Percentiles rank a stretch among this genome's conserved stretches.
Evolutionary conservation across 2,329 filamentous ascomycete genomes (phyloP).

Genomic region (Eutypa lata): DNA sequence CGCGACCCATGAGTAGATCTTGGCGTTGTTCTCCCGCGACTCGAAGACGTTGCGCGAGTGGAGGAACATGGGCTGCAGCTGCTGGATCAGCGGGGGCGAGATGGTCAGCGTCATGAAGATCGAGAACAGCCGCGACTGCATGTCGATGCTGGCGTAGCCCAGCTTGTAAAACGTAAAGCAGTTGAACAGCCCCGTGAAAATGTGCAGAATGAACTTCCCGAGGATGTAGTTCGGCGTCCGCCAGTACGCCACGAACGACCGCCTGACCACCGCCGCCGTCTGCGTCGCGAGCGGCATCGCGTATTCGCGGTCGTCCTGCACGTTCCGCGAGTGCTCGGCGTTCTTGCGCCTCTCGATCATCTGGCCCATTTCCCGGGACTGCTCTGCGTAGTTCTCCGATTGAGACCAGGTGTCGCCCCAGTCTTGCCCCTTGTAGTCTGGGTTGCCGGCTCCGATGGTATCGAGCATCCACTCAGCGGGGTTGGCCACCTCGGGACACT

Average conservation of each 20-base stretch:
- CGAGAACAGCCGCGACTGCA: conserved; percentile 71
- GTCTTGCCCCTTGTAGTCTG: conserved; percentile 57
- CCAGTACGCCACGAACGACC: conserved; percentile 63
- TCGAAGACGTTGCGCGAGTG: conserved; percentile 65
- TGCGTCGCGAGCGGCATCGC: conserved; percentile 58
- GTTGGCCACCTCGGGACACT: conserved; percentile 47
- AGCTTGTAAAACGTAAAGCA: conserved; percentile 68
- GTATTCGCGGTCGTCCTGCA: conserved; percentile 56
- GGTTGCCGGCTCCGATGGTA: conserved; percentile 59
- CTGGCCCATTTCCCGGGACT: conserved; percentile 48
- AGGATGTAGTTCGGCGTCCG: conserved; percentile 60
- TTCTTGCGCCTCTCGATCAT: conserved; percentile 46
- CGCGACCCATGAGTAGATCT: conserved; percentile 75
- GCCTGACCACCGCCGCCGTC: conserved; percentile 49
- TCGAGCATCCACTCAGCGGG: conserved; percentile 56
- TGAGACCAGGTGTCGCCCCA: conserved; percentile 61
- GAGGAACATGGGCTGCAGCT: conserved; percentile 71
- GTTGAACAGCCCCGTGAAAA: conserved; percentile 64
- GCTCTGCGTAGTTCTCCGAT: conserved; percentile 45
- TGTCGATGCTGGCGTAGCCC: conserved; percentile 54
- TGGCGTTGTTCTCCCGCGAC: conserved; percentile 70
- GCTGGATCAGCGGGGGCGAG: conserved; percentile 71
- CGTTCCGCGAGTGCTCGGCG: conserved; percentile 32
- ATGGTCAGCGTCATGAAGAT: conserved; percentile 77
- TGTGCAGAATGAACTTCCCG: conserved; percentile 60